These are phyloP conservation scores for Ambrosia hybrid DNA, from an alignment of 140 eudicot genomes.

Conservation along the genomic window DNA sequence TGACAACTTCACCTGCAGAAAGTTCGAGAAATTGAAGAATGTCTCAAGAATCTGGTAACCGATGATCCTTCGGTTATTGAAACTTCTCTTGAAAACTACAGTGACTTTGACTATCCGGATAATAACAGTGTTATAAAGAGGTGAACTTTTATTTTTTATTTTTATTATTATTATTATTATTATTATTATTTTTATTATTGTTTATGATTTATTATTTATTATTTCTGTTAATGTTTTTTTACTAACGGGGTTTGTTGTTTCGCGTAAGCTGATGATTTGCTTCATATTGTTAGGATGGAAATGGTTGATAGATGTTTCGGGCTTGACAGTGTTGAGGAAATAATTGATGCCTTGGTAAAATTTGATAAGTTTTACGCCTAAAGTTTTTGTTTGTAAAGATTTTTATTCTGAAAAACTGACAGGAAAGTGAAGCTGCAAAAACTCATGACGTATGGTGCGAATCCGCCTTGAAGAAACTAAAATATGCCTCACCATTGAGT, in stretches of 20 bases:
- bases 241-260: neutral
- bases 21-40: slow-evolving; percentile 69
- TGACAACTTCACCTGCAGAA: slow-evolving; percentile 40
- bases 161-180: too few species aligned
- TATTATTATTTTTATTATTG: too few species aligned
- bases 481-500: slow-evolving; percentile 79
- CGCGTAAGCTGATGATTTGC: neutral
- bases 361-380: neutral
- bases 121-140: slow-evolving; percentile 27
- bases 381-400: slow-evolving; percentile 1
- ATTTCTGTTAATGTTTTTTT: neutral
- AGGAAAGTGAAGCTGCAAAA: slow-evolving; percentile 74
- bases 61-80: slow-evolving; percentile 90
- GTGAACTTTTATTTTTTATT: neutral
- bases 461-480: slow-evolving; percentile 62
- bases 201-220: neutral
- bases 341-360: slow-evolving; percentile 71
- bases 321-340: slow-evolving; percentile 81
- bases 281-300: slow-evolving; percentile 56
- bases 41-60: slow-evolving; percentile 52
- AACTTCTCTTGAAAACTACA: slow-evolving; percentile 46
- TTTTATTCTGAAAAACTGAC: slow-evolving; percentile 4
- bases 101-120: slow-evolving; percentile 58
- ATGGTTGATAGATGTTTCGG: slow-evolving; percentile 66
- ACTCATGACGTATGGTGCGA: slow-evolving; percentile 61